Conservation (phyloP, 129 eudicot species). For the Pulicaria dysenterica region DNA sequence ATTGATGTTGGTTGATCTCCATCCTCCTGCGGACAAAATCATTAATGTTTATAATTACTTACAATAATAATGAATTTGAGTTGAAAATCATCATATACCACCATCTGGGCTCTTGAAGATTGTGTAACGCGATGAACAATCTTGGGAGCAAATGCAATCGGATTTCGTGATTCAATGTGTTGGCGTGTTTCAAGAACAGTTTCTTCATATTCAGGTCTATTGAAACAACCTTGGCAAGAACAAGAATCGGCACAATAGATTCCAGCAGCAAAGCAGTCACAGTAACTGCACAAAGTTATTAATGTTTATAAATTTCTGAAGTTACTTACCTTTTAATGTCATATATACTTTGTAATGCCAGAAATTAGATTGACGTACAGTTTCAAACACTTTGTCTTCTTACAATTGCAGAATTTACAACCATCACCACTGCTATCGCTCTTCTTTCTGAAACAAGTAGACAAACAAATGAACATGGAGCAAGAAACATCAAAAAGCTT, state of each 20-base stretch:
- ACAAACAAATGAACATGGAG: not conserved
- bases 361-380: constrained; percentile 55
- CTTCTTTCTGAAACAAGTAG: constrained; percentile 37
- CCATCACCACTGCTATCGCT: constrained; percentile 42
- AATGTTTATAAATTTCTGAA: too few species aligned
- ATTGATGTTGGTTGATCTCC: constrained; percentile 44
- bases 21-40: constrained; percentile 47
- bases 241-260: constrained; percentile 71
- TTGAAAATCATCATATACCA: constrained; percentile 44
- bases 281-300: constrained; percentile 53
- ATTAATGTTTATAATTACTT: not conserved
- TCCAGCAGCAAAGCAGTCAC: constrained; percentile 97
- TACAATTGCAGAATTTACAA: constrained; percentile 80
- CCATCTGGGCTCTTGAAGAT: constrained; percentile 36
- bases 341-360: not conserved
- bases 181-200: constrained; percentile 63
- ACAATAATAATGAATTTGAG: not conserved
- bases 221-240: constrained; percentile 86
- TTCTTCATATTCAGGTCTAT: constrained; percentile 72
- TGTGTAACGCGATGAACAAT: constrained; percentile 40
- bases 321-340: too few species aligned
- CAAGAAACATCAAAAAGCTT: not conserved
- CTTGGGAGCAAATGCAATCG: constrained; percentile 93
- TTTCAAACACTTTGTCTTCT: constrained; percentile 77
- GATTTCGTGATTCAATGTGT: constrained; percentile 82